A percentile compares a stretch with the other conserved stretches of the same genome.
Evolutionary conservation across 2,329 filamentous ascomycete genomes (phyloP).

Genomic region (Harringtonia lauricola): DNA sequence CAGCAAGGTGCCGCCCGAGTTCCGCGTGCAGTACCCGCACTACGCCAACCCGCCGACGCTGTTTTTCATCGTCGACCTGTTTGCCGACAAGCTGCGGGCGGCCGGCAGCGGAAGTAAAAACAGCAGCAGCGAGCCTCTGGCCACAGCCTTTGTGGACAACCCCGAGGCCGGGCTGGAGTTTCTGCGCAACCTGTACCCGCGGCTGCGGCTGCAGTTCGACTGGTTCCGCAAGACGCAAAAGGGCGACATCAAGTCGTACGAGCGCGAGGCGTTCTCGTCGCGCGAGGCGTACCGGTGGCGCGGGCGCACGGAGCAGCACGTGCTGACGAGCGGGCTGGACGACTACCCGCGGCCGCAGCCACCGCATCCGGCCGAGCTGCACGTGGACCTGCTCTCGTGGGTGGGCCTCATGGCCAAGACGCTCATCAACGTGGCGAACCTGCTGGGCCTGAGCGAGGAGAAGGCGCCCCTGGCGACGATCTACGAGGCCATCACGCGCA

Average conservation of each 20-base stretch:
- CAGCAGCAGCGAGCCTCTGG: slow-evolving; percentile 31
- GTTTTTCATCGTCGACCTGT: slow-evolving; percentile 76
- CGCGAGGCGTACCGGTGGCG: slow-evolving; percentile 95
- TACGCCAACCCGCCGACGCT: slow-evolving; percentile 95
- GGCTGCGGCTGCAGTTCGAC: slow-evolving; percentile 78
- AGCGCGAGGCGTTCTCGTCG: slow-evolving; percentile 76
- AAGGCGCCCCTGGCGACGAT: slow-evolving; percentile 64
- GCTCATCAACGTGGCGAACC: slow-evolving; percentile 68
- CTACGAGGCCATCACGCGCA: slow-evolving; percentile 66
- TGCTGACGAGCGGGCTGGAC: slow-evolving; percentile 86
- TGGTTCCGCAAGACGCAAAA: slow-evolving; percentile 93
- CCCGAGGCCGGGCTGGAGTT: slow-evolving; percentile 58
- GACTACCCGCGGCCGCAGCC: slow-evolving; percentile 93
- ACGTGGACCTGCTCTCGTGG: slow-evolving; percentile 92
- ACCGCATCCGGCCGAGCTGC: slow-evolving; percentile 89
- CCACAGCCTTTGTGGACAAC: slow-evolving; percentile 56
- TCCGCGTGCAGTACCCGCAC: slow-evolving; percentile 91
- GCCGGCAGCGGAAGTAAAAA: slow-evolving; percentile 33
- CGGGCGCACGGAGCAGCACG: slow-evolving; percentile 74
- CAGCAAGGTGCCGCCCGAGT: slow-evolving; percentile 87
- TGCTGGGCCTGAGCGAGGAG: slow-evolving; percentile 56
- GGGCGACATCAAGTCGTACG: slow-evolving; percentile 84
- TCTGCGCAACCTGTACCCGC: slow-evolving; percentile 69
- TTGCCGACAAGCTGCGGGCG: slow-evolving; percentile 65
- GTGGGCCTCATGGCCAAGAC: slow-evolving; percentile 91